Conservation (phyloP, 257 asterid species). For the Gardenia jasminoides region DNA sequence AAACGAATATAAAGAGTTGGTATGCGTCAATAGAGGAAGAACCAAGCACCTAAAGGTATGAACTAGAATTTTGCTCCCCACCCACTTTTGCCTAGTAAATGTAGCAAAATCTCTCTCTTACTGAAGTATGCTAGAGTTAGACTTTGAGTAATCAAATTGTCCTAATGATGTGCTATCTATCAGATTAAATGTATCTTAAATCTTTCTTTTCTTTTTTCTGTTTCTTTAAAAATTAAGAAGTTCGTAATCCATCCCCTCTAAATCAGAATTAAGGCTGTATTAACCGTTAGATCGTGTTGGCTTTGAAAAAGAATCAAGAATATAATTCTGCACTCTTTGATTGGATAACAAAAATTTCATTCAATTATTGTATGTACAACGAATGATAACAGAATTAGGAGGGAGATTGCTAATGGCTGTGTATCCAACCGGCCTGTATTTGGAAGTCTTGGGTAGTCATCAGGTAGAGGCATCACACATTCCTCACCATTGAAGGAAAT, state of each 20-base stretch:
- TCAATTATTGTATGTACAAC: constrained; percentile 11
- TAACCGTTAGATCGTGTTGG: not conserved
- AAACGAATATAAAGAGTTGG: not conserved
- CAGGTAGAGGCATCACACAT: constrained; percentile 70
- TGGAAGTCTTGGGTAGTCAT: constrained; percentile 62
- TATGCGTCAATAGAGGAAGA: not conserved
- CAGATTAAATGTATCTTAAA: too few relatives aligned
- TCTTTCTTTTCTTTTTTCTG: not conserved
- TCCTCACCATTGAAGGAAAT: constrained; percentile 66
- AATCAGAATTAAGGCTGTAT: not conserved
- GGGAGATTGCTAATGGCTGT: not conserved
- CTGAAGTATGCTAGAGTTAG: too few relatives aligned
- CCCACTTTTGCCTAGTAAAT: not conserved
- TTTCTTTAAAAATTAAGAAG: not conserved
- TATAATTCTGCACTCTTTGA: not conserved
- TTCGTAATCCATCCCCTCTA: not conserved
- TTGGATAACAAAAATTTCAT: constrained; percentile 9
- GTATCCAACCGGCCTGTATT: constrained; percentile 26
- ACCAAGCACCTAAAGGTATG: not conserved
- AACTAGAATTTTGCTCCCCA: not conserved
- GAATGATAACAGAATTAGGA: constrained; percentile 14
- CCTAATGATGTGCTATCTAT: too few relatives aligned
- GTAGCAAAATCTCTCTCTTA: too few relatives aligned
- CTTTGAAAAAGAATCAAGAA: not conserved
- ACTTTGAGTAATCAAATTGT: too few relatives aligned